Base-by-base conservation (phyloP, 1,284 basidiomycete species). In the Irpex sp. region DNA sequence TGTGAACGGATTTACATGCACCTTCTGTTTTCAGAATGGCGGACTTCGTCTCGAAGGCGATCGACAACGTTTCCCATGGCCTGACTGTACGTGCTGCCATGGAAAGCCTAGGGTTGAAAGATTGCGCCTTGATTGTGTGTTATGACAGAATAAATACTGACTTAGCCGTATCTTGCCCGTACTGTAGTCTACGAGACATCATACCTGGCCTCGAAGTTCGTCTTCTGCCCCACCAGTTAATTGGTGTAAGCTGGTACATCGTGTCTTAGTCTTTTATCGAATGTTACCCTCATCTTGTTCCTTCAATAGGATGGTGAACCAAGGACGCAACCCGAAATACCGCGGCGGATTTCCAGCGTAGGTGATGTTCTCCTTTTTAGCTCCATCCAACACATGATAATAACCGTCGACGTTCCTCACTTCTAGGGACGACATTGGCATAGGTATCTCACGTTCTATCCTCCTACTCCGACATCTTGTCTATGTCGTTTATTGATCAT, bases 341-440 rank as follows among this genome's bases (percentile, higher is more conserved):
- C 81, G 76, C 67, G 87, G 88, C 65, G 93, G 93, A 47, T 93
- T 95, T 67, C 79, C 95, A 17, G 93, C 93, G 77, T 85, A 64
- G 65, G 83, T 62, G 9, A n/a, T 5, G 5, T 59, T n/a, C 56
- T 59, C 48, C 8, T 7, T 4, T 51, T 51, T 5, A 17, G 57
- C 65, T 37, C 26, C 59, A 17, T 26, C 47, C 6, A 26, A n/a
- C n/a, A n/a, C n/a, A n/a, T n/a, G n/a, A n/a, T n/a, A n/a, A n/a
- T n/a, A n/a, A n/a, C n/a, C n/a, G n/a, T n/a, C n/a, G n/a, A n/a
- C n/a, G n/a, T n/a, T n/a, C n/a, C n/a, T n/a, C n/a, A n/a, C n/a
- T n/a, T n/a, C n/a, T n/a, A n/a, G n/a, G n/a, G 95, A 97, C 74
- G 94, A 97, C 72, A 96, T 97, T 94, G 93, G 92, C 76, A n/a